Base-by-base conservation (phyloP, 2,329 filamentous ascomycete genomes). In the Coniochaeta ligniaria region DNA sequence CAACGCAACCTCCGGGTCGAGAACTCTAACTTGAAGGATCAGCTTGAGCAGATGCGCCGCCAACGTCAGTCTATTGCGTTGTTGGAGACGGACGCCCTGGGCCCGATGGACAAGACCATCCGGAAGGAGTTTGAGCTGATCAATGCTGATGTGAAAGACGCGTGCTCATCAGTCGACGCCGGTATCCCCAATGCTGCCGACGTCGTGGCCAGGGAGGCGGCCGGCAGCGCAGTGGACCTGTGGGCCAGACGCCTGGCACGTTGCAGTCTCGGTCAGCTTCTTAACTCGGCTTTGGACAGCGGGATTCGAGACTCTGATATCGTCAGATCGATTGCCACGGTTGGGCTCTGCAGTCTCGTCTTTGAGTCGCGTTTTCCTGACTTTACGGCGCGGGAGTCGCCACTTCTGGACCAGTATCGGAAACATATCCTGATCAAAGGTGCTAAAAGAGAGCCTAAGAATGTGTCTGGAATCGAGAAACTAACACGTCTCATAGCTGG, bases 351-450 rank as follows among this genome's bases (percentile, higher is more conserved):
- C 33, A 43, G 38, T 2, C 58, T 61, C 14, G 57, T 61, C 7
- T 61, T 61, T 41, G 38, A 59, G 36, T 57, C 57, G 14, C 31
- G 20, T 6, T 61, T 61, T 20, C 60, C 60, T 2, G 57, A 59
- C 41, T 59, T 61, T 33, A 16, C 50, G 22, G n/a, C 58, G 16
- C n/a, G 38, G 17, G 57, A 59, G 41, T 59, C 60, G 16, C 60
- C 60, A 3, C 17, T 61, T 3, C 52, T 61, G 8, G 60, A 61
- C 52, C 60, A 61, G 26, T 61, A 61, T 36, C 50, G 60, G 36
- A 35, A 58, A n/a, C 58, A 61, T 43, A 59, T 61, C 20, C 31
- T 61, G 31, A n/a, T 17, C 14, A 59, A 35, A 61, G 57, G 60
- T 61, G 24, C 50, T 14, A 33, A n/a, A 31, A 33, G 24, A 28